These are phyloP conservation scores for Drechslera avenae DNA, from an alignment of 2,329 filamentous ascomycete species.

Conservation along the genomic window DNA sequence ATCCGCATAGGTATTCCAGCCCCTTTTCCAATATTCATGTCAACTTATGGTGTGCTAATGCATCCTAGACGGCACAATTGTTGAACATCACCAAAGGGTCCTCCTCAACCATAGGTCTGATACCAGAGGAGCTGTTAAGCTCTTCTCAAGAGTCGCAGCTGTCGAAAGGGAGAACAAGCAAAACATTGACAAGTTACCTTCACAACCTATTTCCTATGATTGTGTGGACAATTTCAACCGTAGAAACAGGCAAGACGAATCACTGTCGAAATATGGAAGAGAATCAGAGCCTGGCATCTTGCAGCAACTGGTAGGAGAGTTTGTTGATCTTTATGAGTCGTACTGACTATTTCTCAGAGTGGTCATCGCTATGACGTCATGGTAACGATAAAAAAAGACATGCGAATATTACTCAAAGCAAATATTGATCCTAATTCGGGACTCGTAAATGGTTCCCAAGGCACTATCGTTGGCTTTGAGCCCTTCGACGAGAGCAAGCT, in stretches of 20 bases:
- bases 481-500: constrained; percentile 35
- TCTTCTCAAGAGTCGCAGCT: constrained; percentile 51
- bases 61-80: constrained; percentile 33
- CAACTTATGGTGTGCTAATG: constrained; percentile 2
- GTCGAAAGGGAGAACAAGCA: constrained; percentile 43
- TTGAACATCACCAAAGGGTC: constrained; percentile 45
- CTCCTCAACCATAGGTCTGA: constrained; percentile 55
- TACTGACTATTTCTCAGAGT: constrained; percentile 11
- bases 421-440: constrained; percentile 51
- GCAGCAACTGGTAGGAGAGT: constrained; percentile 26
- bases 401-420: constrained; percentile 59
- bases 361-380: constrained; percentile 56
- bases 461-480: constrained; percentile 47
- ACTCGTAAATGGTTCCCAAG: constrained; percentile 46
- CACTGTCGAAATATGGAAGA: constrained; percentile 15
- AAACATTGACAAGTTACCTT: constrained; percentile 40
- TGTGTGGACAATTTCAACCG: constrained; percentile 53
- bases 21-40: not conserved
- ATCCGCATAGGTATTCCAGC: constrained; percentile 54
- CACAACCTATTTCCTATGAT: constrained; percentile 30
- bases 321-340: not conserved
- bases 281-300: constrained; percentile 10
- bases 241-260: constrained; percentile 34
- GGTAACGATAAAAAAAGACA: constrained; percentile 56
- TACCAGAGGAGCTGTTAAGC: constrained; percentile 51